phyloP scores from a whole-genome alignment of 768 basidiomycete species.

The Leucocoprinus birnbaumii region DNA sequence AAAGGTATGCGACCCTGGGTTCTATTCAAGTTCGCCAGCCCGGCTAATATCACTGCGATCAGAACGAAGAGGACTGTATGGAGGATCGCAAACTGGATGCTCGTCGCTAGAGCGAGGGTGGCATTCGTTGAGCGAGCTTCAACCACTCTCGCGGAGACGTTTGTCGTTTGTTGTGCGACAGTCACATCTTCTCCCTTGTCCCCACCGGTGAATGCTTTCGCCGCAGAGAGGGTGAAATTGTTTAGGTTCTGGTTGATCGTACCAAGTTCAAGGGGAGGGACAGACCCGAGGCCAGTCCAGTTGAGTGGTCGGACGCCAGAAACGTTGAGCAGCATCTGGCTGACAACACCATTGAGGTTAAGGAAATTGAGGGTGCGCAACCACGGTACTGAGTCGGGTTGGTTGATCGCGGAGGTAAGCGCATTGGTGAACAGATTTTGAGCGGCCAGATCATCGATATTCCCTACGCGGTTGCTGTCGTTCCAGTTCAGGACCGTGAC shows the following conservation, averaged over 20 bases:
- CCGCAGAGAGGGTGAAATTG: background rate
- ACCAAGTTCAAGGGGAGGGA: background rate
- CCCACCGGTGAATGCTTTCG: conserved; percentile 2
- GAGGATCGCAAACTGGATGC: background rate
- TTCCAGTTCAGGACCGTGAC: background rate
- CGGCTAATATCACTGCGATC: background rate
- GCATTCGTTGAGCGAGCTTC: background rate
- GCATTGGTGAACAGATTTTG: background rate
- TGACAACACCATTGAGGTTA: background rate
- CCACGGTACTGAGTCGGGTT: background rate
- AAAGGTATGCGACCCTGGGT: background rate
- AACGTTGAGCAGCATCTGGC: background rate
- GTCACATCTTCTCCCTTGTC: background rate
- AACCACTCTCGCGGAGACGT: background rate
- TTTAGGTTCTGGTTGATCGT: background rate
- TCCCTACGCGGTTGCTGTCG: background rate
- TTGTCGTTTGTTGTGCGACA: no score
- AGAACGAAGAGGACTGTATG: background rate
- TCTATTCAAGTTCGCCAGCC: background rate
- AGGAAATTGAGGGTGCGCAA: no score
- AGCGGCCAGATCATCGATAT: background rate
- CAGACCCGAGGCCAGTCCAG: background rate
- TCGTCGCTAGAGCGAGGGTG: background rate
- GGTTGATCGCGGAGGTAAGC: background rate
- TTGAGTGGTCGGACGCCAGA: background rate